Evolutionary conservation across 1,139 yeast species (phyloP).

Genomic region (Suhomyces anneliseae): DNA sequence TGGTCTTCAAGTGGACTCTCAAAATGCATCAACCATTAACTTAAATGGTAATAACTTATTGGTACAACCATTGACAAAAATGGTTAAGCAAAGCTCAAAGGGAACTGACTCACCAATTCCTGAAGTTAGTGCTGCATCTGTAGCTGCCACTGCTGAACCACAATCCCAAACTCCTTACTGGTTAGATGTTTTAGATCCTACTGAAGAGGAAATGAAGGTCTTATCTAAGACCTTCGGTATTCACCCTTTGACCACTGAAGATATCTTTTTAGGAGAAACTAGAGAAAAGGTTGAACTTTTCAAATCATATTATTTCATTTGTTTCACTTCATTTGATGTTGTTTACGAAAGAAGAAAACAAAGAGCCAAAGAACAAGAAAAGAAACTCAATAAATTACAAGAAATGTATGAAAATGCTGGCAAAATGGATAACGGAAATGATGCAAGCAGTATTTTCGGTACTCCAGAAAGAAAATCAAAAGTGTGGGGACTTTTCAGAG

Average conservation of each 20-base stretch:
- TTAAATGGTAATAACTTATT: conserved; percentile 6
- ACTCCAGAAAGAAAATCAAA: conserved; percentile 19
- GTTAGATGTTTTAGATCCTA: conserved; percentile 90
- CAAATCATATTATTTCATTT: conserved; percentile 84
- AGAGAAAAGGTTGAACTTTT: conserved; percentile 94
- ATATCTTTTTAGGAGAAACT: conserved; percentile 89
- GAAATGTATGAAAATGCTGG: conserved; percentile 32
- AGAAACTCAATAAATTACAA: conserved; percentile 39
- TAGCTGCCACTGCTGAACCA: conserved; percentile 5
- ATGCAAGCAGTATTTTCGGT: conserved; percentile 21
- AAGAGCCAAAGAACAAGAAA: conserved; percentile 45
- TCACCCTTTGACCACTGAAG: conserved; percentile 95
- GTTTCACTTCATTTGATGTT: conserved; percentile 90
- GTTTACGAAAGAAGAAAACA: conserved; percentile 65
- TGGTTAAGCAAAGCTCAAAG: conserved; percentile 1
- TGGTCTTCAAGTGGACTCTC: conserved; percentile 1
- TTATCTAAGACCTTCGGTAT: conserved; percentile 88
- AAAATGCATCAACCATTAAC: conserved; percentile 4
- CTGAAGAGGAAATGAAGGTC: conserved; percentile 96
- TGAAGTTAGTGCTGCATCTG: conserved; percentile 14
- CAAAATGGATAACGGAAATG: conserved; percentile 15
- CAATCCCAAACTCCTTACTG: conserved; percentile 59
- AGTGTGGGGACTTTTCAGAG: conserved; percentile 20
- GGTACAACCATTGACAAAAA: conserved; percentile 11
- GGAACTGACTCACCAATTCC: conserved; percentile 16